Evolutionary conservation across 225 moss, liverwort and hornwort species (phyloP).

Genomic region (Ulota crispa): DNA sequence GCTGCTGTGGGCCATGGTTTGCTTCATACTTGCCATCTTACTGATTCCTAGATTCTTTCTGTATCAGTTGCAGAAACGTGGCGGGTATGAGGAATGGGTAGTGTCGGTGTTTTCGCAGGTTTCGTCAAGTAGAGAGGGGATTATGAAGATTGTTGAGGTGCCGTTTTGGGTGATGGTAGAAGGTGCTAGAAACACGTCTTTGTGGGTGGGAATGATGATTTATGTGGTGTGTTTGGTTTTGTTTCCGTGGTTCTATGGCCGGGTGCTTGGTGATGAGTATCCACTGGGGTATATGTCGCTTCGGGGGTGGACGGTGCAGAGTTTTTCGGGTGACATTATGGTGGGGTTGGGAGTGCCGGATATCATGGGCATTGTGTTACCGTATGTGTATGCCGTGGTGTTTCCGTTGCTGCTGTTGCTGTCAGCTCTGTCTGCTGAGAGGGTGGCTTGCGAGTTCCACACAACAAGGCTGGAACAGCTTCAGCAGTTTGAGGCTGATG

Average conservation of each 20-base stretch:
- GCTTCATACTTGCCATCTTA: slow-evolving; percentile 49
- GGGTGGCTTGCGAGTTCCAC: slow-evolving; percentile 67
- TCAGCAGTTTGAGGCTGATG: background rate
- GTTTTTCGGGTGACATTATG: slow-evolving; percentile 28
- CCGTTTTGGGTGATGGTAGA: slow-evolving; percentile 82
- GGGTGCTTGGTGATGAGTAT: slow-evolving; percentile 77
- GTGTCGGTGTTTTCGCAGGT: slow-evolving; percentile 59
- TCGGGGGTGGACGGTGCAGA: slow-evolving; percentile 75
- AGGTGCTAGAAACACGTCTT: slow-evolving; percentile 58
- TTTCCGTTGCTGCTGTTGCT: slow-evolving; percentile 72
- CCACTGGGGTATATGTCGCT: slow-evolving; percentile 80
- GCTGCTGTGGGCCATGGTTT: slow-evolving; percentile 60
- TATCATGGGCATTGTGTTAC: slow-evolving; percentile 80
- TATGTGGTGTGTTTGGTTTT: slow-evolving; percentile 53
- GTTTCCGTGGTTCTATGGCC: slow-evolving; percentile 94
- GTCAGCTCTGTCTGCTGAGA: slow-evolving; percentile 82
- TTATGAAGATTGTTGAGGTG: slow-evolving; percentile 53
- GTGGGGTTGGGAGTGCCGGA: slow-evolving; percentile 80
- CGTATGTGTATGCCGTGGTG: slow-evolving; percentile 64
- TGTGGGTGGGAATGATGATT: slow-evolving; percentile 62
- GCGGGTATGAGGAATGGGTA: slow-evolving; percentile 62
- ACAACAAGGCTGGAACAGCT: slow-evolving; percentile 28
- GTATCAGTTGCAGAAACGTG: slow-evolving; percentile 52
- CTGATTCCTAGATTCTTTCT: slow-evolving; percentile 62
- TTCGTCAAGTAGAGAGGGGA: slow-evolving; percentile 22